Conservation (phyloP, 495 filamentous ascomycete species). For the Penicillium silybi region DNA sequence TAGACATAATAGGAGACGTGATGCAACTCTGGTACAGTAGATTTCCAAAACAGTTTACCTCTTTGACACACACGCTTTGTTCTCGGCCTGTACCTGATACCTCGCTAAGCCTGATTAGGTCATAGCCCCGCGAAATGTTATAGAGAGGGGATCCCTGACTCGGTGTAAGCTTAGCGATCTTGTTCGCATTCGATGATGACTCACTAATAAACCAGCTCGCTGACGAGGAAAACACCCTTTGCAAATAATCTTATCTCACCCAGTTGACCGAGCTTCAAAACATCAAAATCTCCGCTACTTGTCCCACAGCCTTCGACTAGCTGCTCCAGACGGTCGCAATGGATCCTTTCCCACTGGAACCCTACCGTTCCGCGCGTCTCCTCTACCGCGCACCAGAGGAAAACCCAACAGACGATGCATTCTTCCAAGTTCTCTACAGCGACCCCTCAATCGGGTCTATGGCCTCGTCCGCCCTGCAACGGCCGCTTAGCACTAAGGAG, state of each 20-base stretch:
- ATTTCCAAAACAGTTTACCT: too few relatives aligned
- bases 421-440: constrained; percentile 19
- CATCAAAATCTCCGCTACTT: not conserved
- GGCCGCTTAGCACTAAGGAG: constrained; percentile 47
- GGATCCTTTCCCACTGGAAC: constrained; percentile 1
- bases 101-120: too few relatives aligned
- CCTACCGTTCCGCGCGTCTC: constrained; percentile 2
- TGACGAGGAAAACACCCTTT: too few relatives aligned
- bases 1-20: too few relatives aligned
- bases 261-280: not conserved
- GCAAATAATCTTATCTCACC: not conserved
- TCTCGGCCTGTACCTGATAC: too few relatives aligned
- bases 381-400: constrained; percentile 5
- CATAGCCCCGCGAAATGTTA: too few relatives aligned
- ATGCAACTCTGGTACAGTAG: too few relatives aligned
- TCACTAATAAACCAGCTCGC: too few relatives aligned
- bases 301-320: not conserved
- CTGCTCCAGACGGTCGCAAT: constrained; percentile 9
- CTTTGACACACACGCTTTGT: too few relatives aligned
- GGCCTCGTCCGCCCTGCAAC: constrained; percentile 38
- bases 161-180: too few relatives aligned
- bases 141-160: too few relatives aligned
- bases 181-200: too few relatives aligned
- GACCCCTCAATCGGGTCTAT: constrained; percentile 39
- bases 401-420: constrained; percentile 22